Percentiles rank a stretch among this genome's conserved stretches.
Evolutionary conservation across 179 eudicot genomes (phyloP).

Genomic region (Actinidia arguta): DNA sequence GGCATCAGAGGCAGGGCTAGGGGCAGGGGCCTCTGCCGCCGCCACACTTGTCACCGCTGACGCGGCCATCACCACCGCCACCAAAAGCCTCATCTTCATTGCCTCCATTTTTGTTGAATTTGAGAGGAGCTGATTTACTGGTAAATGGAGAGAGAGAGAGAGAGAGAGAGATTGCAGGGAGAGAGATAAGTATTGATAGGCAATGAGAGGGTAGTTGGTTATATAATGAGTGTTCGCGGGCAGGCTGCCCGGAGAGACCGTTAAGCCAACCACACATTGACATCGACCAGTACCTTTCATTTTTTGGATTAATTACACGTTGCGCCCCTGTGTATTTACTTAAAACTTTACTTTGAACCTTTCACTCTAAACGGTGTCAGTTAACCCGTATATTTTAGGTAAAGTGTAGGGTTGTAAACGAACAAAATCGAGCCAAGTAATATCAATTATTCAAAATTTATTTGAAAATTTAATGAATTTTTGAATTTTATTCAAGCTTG

Average conservation of each 20-base stretch:
- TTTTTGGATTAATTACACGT: background rate
- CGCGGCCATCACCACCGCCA: constrained; percentile 43
- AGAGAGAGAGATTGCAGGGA: too few relatives aligned
- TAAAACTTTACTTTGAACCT: too few relatives aligned
- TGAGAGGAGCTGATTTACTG: background rate
- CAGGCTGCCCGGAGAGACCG: background rate
- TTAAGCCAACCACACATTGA: background rate
- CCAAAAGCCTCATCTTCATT: constrained; percentile 43
- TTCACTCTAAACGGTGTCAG: too few relatives aligned
- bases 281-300: too few relatives aligned
- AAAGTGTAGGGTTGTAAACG: too few relatives aligned
- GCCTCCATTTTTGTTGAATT: constrained; percentile 45
- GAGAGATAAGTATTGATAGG: background rate
- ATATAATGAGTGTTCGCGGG: background rate
- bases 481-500: too few relatives aligned
- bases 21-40: constrained; percentile 50
- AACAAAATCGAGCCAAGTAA: too few relatives aligned
- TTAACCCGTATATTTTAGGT: too few relatives aligned
- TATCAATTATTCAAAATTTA: too few relatives aligned
- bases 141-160: background rate
- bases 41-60: constrained; percentile 34
- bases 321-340: too few relatives aligned
- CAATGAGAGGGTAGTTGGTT: background rate
- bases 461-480: too few relatives aligned
- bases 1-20: constrained; percentile 51